Evolutionary conservation across 2,329 filamentous ascomycete species (phyloP).

Genomic region (Shiraia sp.): DNA sequence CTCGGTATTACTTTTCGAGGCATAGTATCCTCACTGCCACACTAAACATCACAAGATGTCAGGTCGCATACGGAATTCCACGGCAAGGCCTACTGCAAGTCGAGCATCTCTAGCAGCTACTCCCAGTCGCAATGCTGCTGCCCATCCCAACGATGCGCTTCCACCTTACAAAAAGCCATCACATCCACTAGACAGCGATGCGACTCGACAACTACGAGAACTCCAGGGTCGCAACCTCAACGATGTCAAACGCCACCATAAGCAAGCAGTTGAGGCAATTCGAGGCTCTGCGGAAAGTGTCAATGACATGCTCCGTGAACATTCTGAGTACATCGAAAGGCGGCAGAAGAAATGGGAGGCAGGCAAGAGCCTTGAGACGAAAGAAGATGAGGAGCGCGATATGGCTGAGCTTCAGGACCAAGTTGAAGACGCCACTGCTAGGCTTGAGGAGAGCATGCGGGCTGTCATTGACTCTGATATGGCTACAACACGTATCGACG

Average conservation of each 20-base stretch:
- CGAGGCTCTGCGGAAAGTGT: slow-evolving; percentile 56
- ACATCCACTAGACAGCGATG: slow-evolving; percentile 54
- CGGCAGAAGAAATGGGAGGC: slow-evolving; percentile 41
- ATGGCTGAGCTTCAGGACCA: slow-evolving; percentile 47
- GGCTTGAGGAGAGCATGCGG: slow-evolving; percentile 62
- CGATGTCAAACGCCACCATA: slow-evolving; percentile 54
- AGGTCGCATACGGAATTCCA: slow-evolving; percentile 24
- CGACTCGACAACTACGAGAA: slow-evolving; percentile 51
- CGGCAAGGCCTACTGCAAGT: slow-evolving; percentile 16
- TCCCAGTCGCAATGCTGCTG: slow-evolving; percentile 5
- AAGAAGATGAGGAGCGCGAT: slow-evolving; percentile 44
- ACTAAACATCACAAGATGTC: slow-evolving; percentile 18
- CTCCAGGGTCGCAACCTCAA: slow-evolving; percentile 50
- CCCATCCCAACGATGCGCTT: slow-evolving; percentile 19
- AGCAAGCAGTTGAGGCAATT: slow-evolving; percentile 52
- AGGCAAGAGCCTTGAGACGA: slow-evolving; percentile 40
- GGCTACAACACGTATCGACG: slow-evolving; percentile 50
- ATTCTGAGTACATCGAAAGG: slow-evolving; percentile 42
- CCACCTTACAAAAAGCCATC: slow-evolving; percentile 60
- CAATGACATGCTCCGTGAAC: slow-evolving; percentile 58
- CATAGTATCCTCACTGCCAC: not conserved
- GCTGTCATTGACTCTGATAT: slow-evolving; percentile 61
- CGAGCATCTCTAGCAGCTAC: slow-evolving; percentile 15
- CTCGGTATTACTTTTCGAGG: not conserved
- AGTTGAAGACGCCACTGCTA: slow-evolving; percentile 56